Evolutionary conservation across 257 asterid species (phyloP), one percentile per base, ranked within the genome.

Genomic region (Scutellaria galericulata): DNA sequence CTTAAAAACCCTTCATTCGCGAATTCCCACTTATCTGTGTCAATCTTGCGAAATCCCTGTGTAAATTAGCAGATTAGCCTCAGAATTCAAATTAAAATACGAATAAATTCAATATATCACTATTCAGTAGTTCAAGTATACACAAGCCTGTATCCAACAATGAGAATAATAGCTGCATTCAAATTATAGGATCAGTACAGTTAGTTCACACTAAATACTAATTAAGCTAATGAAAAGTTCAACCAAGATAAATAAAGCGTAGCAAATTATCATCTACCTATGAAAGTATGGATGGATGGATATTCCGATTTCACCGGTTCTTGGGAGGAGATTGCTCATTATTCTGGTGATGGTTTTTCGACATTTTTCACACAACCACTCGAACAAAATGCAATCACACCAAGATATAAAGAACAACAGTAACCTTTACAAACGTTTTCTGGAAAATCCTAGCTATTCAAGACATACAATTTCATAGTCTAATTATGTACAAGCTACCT

Each of bases 31-130:
- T 44, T 84, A 46, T 90, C 93, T 0, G 93, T 71, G 74, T 86
- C 88, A 18, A 82, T 80, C 79, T 90, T 90, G 61, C 93, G 95
- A 77, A 90, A 90, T 8, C 96, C 93, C 96, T 90, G 83, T 13
- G 57, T 7, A n/a, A 7, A 58, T 52, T 48, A 15, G 68, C 66
- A 47, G 24, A 71, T 64, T 42, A 48, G 4, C 40, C 61, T 44
- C 24, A 50, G n/a, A 45, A 59, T 9, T 45, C 13, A 61, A 42
- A 39, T 42, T 22, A 53, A 40, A 53, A 44, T 9, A 47, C 5
- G 37, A 41, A 62, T 37, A 12, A 14, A 24, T 35, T 45, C 66
- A 65, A 12, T 11, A 14, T 31, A 48, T 63, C 60, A 3, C 37
- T 31, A 31, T 31, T 31, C 37, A 7, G 3, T 60, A 64, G 45